These are phyloP conservation scores for Xylaria sp. DNA, from an alignment of 2,329 filamentous ascomycete genomes.

Conservation along the genomic window DNA sequence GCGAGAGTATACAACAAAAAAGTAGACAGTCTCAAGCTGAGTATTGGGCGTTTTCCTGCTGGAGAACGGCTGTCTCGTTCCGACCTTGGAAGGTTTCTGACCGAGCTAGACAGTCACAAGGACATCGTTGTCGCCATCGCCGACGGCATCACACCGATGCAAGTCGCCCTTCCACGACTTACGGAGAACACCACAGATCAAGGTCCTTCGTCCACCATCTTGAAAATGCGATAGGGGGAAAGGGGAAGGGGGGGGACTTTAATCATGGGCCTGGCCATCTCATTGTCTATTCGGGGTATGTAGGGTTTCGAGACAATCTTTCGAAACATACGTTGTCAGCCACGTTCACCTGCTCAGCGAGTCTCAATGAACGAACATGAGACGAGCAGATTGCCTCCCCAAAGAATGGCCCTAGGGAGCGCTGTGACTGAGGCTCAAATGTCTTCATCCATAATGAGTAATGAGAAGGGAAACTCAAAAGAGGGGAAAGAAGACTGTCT, in stretches of 20 bases:
- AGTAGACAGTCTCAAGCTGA: too few relatives aligned
- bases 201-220: background rate
- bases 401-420: background rate
- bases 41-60: too few relatives aligned
- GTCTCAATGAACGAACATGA: background rate
- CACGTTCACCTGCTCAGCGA: background rate
- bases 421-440: background rate
- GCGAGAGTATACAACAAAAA: too few relatives aligned
- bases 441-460: background rate
- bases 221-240: too few relatives aligned
- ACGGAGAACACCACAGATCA: too few relatives aligned
- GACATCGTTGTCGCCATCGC: too few relatives aligned
- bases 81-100: too few relatives aligned
- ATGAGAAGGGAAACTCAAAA: background rate
- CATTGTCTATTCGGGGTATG: background rate
- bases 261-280: background rate
- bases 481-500: background rate
- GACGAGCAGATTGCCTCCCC: background rate
- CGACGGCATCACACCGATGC: too few relatives aligned
- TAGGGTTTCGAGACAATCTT: background rate
- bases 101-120: too few relatives aligned
- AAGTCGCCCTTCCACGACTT: too few relatives aligned
- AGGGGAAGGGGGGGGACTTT: background rate
- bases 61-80: too few relatives aligned
- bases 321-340: background rate